phyloP scores from a whole-genome alignment of 164 flowering plant species.

The Aristolochia fimbriata region DNA sequence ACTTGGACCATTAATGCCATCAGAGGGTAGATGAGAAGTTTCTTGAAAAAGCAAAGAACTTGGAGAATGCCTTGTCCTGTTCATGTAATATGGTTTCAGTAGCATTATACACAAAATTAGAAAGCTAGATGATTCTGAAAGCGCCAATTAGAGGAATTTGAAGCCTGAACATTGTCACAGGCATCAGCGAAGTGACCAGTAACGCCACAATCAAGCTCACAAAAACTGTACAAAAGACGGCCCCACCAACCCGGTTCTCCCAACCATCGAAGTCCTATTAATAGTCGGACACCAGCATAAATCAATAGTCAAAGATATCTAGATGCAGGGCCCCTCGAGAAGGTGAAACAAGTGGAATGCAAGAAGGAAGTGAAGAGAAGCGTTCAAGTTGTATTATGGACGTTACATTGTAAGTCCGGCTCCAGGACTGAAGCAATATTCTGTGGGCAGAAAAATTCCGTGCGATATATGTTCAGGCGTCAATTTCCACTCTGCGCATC shows the following conservation, averaged over 20 bases:
- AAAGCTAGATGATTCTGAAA: background rate
- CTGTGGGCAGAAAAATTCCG: too few species aligned
- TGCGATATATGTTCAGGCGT: too few species aligned
- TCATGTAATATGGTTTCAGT: background rate
- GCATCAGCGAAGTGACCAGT: background rate
- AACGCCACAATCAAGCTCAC: background rate
- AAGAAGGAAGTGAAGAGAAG: too few species aligned
- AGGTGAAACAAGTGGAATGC: too few species aligned
- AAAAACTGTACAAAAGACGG: background rate
- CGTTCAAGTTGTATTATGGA: too few species aligned
- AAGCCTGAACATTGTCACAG: background rate
- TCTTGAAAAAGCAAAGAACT: slow-evolving; percentile 40
- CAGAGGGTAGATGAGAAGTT: slow-evolving; percentile 29
- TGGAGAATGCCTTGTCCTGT: slow-evolving; percentile 55
- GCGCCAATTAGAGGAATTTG: background rate
- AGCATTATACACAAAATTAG: background rate
- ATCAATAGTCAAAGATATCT: too few species aligned
- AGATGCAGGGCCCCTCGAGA: too few species aligned
- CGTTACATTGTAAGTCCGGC: too few species aligned
- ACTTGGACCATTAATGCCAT: slow-evolving; percentile 42
- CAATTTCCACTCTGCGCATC: background rate
- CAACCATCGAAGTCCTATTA: too few species aligned
- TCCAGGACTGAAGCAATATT: too few species aligned
- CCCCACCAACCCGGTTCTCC: background rate
- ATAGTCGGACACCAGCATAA: too few species aligned